Percentiles rank a stretch among this genome's conserved stretches.
These are phyloP conservation scores for Candida maesae DNA, from an alignment of 805 yeast species.

Conservation along the genomic window DNA sequence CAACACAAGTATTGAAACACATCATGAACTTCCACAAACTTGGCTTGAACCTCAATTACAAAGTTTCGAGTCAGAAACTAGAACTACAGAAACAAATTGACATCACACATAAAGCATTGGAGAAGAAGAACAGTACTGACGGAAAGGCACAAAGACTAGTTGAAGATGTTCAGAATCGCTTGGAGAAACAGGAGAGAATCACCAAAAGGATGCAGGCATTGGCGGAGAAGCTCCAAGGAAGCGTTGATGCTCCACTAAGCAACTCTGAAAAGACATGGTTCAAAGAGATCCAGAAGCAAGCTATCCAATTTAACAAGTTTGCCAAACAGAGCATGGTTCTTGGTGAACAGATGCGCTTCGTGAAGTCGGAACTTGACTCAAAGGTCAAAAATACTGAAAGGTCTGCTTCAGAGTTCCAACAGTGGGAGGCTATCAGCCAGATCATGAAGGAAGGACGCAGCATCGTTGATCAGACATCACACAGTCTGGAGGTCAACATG, in stretches of 20 bases:
- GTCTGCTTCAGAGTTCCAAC: constrained; percentile 9
- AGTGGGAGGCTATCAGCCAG: constrained; percentile 32
- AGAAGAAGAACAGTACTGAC: constrained; percentile 16
- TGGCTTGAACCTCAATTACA: constrained; percentile 34
- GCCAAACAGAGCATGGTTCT: constrained; percentile 27
- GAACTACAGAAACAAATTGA: constrained; percentile 41
- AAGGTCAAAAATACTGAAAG: constrained; percentile 2
- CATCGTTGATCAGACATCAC: constrained; percentile 22
- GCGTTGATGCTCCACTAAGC: constrained; percentile 32
- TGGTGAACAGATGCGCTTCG: constrained; percentile 28
- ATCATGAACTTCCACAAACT: constrained; percentile 27
- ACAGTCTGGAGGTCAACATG: constrained; percentile 16
- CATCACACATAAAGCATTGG: constrained; percentile 23
- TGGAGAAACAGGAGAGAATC: constrained; percentile 32
- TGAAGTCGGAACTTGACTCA: constrained; percentile 27
- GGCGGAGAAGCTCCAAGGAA: constrained; percentile 24
- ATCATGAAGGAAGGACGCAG: constrained; percentile 32
- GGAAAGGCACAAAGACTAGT: constrained; percentile 2
- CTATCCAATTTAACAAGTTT: constrained; percentile 29
- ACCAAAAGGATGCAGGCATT: constrained; percentile 31
- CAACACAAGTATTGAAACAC: constrained; percentile 17
- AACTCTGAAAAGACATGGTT: constrained; percentile 44
- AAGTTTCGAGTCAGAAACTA: constrained; percentile 35
- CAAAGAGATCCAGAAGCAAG: constrained; percentile 36
- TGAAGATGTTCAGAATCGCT: not conserved